A percentile compares a stretch with the other conserved stretches of the same genome.
These are phyloP conservation scores for Cyclotella distinguenda DNA, from an alignment of 108 stramenopile species.

Conservation along the genomic window DNA sequence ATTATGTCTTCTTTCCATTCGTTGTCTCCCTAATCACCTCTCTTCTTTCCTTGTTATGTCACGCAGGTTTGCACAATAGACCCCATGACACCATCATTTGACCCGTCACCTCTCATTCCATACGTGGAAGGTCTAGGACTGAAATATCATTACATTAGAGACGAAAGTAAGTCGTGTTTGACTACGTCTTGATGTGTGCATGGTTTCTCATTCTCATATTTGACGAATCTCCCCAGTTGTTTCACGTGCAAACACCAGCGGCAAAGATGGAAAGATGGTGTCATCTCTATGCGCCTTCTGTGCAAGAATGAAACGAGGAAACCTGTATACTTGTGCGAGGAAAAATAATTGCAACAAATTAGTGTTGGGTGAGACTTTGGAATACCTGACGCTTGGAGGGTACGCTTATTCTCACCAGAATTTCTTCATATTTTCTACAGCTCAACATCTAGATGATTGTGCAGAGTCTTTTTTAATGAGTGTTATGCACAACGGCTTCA, in stretches of 20 bases:
- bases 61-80: constrained; percentile 88
- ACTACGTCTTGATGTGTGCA: not conserved
- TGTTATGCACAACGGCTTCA: constrained; percentile 96
- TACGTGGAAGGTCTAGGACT: constrained; percentile 94
- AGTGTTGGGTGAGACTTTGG: constrained; percentile 61
- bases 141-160: constrained; percentile 94
- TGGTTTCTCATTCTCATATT: not conserved
- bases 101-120: constrained; percentile 95
- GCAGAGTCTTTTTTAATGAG: constrained; percentile 98
- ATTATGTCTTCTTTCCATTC: not conserved
- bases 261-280: constrained; percentile 86
- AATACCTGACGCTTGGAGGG: not conserved
- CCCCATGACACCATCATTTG: constrained; percentile 96
- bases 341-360: constrained; percentile 93
- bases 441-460: constrained; percentile 97
- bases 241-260: constrained; percentile 75
- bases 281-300: constrained; percentile 95
- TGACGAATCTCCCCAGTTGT: constrained; percentile 57
- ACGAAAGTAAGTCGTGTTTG: constrained; percentile 55
- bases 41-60: not conserved
- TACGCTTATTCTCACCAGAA: not conserved
- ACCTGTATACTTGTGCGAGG: constrained; percentile 89
- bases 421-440: constrained; percentile 22
- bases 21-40: not conserved
- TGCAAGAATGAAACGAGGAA: constrained; percentile 98